phyloP scores from a whole-genome alignment of 305 asterid species.

The Ajuga reptans region DNA sequence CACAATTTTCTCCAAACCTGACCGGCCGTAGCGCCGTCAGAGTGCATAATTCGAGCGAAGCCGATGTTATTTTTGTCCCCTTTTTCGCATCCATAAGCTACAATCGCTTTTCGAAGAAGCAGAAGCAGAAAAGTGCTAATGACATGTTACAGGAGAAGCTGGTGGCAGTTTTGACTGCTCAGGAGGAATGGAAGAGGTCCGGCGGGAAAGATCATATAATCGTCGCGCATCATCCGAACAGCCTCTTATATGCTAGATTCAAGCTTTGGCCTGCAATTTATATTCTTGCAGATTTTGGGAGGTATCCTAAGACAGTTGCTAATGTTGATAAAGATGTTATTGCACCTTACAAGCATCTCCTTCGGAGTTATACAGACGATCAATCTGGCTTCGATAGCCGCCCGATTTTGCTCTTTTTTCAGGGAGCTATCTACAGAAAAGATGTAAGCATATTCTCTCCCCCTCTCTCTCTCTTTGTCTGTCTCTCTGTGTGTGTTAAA shows the following conservation, averaged over 20 bases:
- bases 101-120: conserved; percentile 46
- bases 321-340: conserved; percentile 67
- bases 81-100: conserved; percentile 71
- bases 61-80: conserved; percentile 67
- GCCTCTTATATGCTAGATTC: conserved; percentile 53
- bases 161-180: conserved; percentile 45
- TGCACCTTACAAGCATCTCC: conserved; percentile 67
- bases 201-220: conserved; percentile 67
- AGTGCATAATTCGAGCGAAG: conserved; percentile 52
- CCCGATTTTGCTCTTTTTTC: conserved; percentile 55
- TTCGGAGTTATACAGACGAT: conserved; percentile 37
- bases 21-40: conserved; percentile 43
- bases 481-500: too few species aligned
- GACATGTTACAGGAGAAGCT: conserved; percentile 44
- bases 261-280: conserved; percentile 69
- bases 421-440: conserved; percentile 77
- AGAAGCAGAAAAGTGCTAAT: conserved; percentile 25
- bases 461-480: too few species aligned
- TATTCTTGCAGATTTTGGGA: conserved; percentile 65
- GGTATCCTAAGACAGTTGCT: conserved; percentile 57
- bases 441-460: conserved; percentile 37
- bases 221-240: conserved; percentile 78
- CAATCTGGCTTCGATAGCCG: conserved; percentile 49
- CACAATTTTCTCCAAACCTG: conserved; percentile 34
- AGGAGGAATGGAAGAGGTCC: conserved; percentile 61